A percentile compares a stretch with the other conserved stretches of the same genome.
Evolutionary conservation across 352 stramenopile species (phyloP).

Genomic region (Phytophthora vignae): DNA sequence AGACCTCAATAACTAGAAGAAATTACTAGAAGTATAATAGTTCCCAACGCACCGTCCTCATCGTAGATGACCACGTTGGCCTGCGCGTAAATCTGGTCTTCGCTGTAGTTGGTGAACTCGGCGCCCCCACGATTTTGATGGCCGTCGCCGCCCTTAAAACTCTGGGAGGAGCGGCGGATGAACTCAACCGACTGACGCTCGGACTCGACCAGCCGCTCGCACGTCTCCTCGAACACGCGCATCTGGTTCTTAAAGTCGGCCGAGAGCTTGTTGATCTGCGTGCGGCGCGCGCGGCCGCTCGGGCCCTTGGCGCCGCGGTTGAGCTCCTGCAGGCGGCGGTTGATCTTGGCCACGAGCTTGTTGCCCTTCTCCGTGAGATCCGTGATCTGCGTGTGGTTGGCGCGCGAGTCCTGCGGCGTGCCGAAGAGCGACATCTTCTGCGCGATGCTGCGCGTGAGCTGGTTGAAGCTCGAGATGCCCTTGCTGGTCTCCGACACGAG

Average conservation of each 20-base stretch:
- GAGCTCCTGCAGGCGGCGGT: constrained; percentile 79
- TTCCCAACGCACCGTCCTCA: constrained; percentile 70
- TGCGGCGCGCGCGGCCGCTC: constrained; percentile 62
- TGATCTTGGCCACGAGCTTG: constrained; percentile 83
- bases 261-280: constrained; percentile 83
- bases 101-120: constrained; percentile 84
- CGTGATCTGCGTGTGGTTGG: constrained; percentile 84
- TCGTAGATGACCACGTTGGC: constrained; percentile 87
- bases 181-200: constrained; percentile 81
- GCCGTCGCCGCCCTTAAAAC: constrained; percentile 58
- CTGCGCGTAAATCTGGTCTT: constrained; percentile 90
- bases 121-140: constrained; percentile 30
- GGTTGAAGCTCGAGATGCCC: constrained; percentile 88
- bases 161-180: constrained; percentile 83
- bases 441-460: constrained; percentile 84
- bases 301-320: constrained; percentile 57
- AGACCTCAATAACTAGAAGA: neutral
- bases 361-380: constrained; percentile 88
- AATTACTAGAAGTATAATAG: neutral
- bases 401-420: constrained; percentile 83
- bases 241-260: constrained; percentile 88
- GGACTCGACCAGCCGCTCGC: constrained; percentile 66
- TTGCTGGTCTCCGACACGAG: constrained; percentile 86
- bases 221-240: constrained; percentile 79
- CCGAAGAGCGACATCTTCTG: constrained; percentile 90